Evolutionary conservation across 306 rosid genomes (phyloP), one percentile per base, ranked within the genome.

Genomic region (Vicia villosa): DNA sequence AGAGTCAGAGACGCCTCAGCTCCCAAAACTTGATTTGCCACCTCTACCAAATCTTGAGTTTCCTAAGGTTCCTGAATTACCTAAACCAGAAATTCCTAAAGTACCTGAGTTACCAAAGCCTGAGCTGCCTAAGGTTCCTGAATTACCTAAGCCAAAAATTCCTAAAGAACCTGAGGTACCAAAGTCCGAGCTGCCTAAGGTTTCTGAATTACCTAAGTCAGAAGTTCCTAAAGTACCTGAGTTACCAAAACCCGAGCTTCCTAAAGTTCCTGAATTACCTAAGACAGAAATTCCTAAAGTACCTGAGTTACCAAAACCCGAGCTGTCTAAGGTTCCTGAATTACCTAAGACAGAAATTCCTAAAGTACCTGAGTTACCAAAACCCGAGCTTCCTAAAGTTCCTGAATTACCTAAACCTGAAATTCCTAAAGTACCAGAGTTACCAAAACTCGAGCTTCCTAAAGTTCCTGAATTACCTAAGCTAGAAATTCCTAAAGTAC

Each of bases 11-110:
- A n/a, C 59, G 11, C 68, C 85, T 7, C 77, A 75, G 0, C 19
- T 68, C 14, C 80, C 82, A 1, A 63, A 79, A 21, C 42, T 63
- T 3, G 69, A 79, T 40, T 3, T 70, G n/a, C 56, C 77, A 20
- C 52, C 63, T 13, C 1, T 59, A 14, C 54, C 62, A 43, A 60
- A 60, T 5, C 45, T 46, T 0, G 45, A 75, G 3, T 10, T 54
- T 2, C 21, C 58, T 2, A 71, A 45, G 41, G 8, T 45, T 15
- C 42, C 26, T n/a, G 41, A 64, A 13, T 0, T 60, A 0, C 45
- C 46, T 62, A 32, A 32, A 0, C 14, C 24, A 12, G 46, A 41
- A 3, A 11, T 12, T 41, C 15, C 57, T 17, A 9, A 62, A n/a
- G 0, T 62, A 11, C 47, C 47, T 59, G 65, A 59, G 3, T 15